Evolutionary conservation across 106 monocot genomes (phyloP).

Genomic region (Vanilla planifolia): DNA sequence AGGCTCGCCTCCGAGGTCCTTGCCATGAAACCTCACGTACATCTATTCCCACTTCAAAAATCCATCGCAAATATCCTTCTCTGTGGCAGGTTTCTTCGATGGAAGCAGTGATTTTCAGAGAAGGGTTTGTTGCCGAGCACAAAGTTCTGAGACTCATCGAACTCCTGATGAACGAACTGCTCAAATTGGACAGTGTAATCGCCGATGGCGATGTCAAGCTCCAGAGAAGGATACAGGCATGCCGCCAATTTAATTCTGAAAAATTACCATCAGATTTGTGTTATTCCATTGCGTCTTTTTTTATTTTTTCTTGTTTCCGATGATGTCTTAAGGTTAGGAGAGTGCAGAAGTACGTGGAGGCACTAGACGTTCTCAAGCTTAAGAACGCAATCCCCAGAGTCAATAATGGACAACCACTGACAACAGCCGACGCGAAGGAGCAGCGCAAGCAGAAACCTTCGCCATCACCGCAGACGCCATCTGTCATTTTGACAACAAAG

Average conservation of each 20-base stretch:
- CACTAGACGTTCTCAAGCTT: conserved; percentile 40
- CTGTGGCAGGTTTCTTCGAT: conserved; percentile 44
- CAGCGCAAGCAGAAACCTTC: conserved; percentile 1
- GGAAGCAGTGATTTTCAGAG: conserved; percentile 46
- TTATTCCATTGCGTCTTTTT: neutral
- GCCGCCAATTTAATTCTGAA: neutral
- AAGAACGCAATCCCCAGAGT: conserved; percentile 30
- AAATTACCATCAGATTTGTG: neutral
- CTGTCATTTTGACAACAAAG: conserved; percentile 16
- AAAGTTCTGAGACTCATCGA: conserved; percentile 54
- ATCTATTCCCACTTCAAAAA: neutral
- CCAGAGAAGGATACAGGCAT: conserved; percentile 54
- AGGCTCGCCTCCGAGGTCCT: conserved; percentile 56
- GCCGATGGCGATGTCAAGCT: conserved; percentile 56
- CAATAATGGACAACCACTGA: neutral
- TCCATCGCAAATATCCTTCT: neutral
- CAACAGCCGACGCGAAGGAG: neutral
- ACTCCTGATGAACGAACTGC: conserved; percentile 58
- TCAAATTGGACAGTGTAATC: conserved; percentile 51
- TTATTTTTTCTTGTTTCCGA: neutral
- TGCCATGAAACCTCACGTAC: neutral
- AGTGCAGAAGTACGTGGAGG: conserved; percentile 61
- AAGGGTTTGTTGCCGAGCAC: conserved; percentile 48
- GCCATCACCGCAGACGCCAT: neutral
- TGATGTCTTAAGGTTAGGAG: conserved; percentile 39